Conservation (phyloP, 1,284 basidiomycete species). For the Moniliophthora roreri region DNA sequence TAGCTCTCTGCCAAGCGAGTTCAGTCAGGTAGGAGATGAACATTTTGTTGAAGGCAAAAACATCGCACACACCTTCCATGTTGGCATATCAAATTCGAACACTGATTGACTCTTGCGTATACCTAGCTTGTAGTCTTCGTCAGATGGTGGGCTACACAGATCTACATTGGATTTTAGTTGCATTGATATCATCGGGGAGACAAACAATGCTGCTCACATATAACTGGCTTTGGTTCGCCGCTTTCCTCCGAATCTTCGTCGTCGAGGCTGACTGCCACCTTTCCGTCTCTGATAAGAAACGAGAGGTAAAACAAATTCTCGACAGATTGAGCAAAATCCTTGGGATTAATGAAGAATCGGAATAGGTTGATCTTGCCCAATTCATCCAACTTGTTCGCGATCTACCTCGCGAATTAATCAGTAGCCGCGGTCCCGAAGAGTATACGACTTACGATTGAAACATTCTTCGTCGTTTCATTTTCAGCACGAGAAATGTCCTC, state of each 20-base stretch:
- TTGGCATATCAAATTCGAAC: constrained; percentile 81
- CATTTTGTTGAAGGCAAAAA: constrained; percentile 75
- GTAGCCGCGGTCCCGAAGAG: constrained; percentile 1
- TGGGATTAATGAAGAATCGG: constrained; percentile 82
- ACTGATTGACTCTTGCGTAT: constrained; percentile 80
- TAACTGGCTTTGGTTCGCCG: constrained; percentile 63
- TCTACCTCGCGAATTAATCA: constrained; percentile 34
- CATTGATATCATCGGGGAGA: neutral
- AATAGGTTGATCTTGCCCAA: constrained; percentile 71
- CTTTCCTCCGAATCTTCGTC: too few relatives aligned
- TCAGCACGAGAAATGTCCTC: constrained; percentile 75
- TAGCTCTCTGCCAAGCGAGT: too few relatives aligned
- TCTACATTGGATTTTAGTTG: constrained; percentile 33
- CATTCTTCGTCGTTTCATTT: constrained; percentile 84
- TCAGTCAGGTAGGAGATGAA: too few relatives aligned
- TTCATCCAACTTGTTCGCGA: constrained; percentile 53
- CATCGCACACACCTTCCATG: constrained; percentile 75
- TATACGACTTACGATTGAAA: constrained; percentile 48
- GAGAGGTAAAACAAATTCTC: constrained; percentile 94
- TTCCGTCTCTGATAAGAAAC: constrained; percentile 85
- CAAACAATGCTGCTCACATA: constrained; percentile 51
- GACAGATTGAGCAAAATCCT: constrained; percentile 87
- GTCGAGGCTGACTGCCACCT: constrained; percentile 66
- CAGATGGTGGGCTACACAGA: constrained; percentile 60
- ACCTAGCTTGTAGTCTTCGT: constrained; percentile 63